phyloP scores from a whole-genome alignment of 2,329 filamentous ascomycete species.

The Coniochaeta prunicola region DNA sequence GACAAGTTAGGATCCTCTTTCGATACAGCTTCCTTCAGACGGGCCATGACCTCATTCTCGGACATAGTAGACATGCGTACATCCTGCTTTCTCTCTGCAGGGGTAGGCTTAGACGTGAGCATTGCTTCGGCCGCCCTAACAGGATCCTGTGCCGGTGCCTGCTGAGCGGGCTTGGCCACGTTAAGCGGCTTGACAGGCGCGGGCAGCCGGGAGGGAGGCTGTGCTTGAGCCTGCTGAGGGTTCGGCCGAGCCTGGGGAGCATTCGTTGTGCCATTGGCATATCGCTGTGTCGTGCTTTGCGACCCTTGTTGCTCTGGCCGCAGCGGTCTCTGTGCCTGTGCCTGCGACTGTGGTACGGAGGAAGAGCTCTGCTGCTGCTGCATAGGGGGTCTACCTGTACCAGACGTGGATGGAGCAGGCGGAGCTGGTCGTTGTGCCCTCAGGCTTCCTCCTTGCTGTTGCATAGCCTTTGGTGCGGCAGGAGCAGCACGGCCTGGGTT shows the following conservation, averaged over 20 bases:
- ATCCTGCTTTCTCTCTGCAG: conserved; percentile 75
- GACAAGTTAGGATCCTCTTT: conserved; percentile 91
- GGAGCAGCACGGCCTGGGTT: conserved; percentile 82
- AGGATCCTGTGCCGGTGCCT: conserved; percentile 44
- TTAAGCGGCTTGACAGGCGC: conserved; percentile 72
- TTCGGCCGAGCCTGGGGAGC: conserved; percentile 40
- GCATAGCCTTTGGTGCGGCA: conserved; percentile 60
- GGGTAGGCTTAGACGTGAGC: conserved; percentile 71
- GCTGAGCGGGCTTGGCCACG: conserved; percentile 57
- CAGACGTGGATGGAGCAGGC: conserved; percentile 42
- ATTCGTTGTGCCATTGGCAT: conserved; percentile 48
- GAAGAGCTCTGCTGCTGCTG: conserved; percentile 42
- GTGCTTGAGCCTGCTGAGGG: conserved; percentile 32
- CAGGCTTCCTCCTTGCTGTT: conserved; percentile 45
- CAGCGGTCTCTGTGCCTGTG: conserved; percentile 35
- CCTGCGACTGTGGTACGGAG: conserved; percentile 33
- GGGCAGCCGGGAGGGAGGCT: conserved; percentile 41
- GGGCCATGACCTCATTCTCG: conserved; percentile 94
- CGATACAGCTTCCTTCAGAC: conserved; percentile 87
- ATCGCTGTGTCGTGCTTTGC: conserved; percentile 41
- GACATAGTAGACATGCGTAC: conserved; percentile 98
- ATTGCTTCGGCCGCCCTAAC: conserved; percentile 88
- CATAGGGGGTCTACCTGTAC: conserved; percentile 36
- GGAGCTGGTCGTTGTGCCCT: conserved; percentile 77
- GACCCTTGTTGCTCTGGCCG: conserved; percentile 40